A percentile compares a stretch with the other conserved stretches of the same genome.
phyloP scores from a whole-genome alignment of 306 rosid genomes.

The Sophora flavescens region DNA sequence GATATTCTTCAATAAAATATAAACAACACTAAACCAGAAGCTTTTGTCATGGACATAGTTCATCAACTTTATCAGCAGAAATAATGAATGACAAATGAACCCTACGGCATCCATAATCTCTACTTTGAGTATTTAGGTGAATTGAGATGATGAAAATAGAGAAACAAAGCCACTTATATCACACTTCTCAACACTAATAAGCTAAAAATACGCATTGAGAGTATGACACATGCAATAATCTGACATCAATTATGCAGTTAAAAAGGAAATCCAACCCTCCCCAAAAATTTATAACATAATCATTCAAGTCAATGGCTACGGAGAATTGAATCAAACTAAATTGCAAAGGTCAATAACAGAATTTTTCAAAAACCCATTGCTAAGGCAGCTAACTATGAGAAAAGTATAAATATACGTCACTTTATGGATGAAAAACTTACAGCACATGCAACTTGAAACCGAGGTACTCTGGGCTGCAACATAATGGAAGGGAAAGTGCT shows the following conservation, averaged over 20 bases:
- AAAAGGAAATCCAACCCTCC: not conserved
- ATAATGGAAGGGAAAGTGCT: slow-evolving; percentile 55
- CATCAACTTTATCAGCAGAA: not conserved
- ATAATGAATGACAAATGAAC: not conserved
- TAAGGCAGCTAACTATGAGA: not conserved
- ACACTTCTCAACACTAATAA: not conserved
- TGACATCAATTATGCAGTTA: not conserved
- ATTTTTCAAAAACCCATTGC: not conserved
- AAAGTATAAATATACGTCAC: not conserved
- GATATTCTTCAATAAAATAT: not conserved
- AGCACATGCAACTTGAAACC: slow-evolving; percentile 62
- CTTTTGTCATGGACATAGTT: slow-evolving; percentile 5
- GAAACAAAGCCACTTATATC: not conserved
- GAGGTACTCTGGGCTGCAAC: slow-evolving; percentile 47
- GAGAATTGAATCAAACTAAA: not conserved
- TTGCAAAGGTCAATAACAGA: not conserved
- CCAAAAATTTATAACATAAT: not conserved
- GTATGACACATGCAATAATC: not conserved
- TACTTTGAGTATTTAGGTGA: not conserved
- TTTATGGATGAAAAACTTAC: slow-evolving; percentile 51
- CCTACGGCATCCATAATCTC: not conserved
- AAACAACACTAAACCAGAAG: not conserved
- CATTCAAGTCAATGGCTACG: not conserved
- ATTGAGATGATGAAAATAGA: not conserved
- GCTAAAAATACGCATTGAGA: not conserved